Evolutionary conservation across 305 asterid species (phyloP).

Genomic region (Fraxinus greggii): DNA sequence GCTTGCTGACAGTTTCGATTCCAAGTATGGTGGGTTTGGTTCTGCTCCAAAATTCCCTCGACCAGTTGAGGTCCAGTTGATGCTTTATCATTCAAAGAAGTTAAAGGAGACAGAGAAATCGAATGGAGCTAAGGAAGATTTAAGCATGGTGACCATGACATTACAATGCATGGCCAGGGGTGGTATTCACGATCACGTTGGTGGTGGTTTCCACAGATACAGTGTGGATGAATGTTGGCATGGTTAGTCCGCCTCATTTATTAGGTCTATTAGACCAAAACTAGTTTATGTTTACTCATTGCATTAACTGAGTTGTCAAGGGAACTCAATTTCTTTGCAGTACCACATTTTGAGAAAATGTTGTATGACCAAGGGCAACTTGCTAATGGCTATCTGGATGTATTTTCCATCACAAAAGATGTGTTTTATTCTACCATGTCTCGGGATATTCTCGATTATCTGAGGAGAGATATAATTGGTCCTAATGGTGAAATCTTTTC

Average conservation of each 20-base stretch:
- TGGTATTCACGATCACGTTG: slow-evolving; percentile 87
- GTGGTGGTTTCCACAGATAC: slow-evolving; percentile 97
- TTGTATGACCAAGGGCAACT: slow-evolving; percentile 96
- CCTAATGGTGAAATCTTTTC: slow-evolving; percentile 81
- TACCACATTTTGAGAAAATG: slow-evolving; percentile 98
- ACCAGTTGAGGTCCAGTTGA: slow-evolving; percentile 82
- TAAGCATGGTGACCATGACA: slow-evolving; percentile 59
- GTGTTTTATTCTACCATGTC: slow-evolving; percentile 54
- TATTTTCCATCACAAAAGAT: slow-evolving; percentile 70
- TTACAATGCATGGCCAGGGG: slow-evolving; percentile 87
- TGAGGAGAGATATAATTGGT: slow-evolving; percentile 91
- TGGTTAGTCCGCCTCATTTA: slow-evolving; percentile 46
- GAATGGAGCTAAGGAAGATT: slow-evolving; percentile 64
- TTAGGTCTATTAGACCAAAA: background rate
- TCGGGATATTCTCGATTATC: slow-evolving; percentile 77
- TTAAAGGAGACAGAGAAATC: slow-evolving; percentile 47
- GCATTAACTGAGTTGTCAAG: background rate
- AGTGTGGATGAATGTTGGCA: slow-evolving; percentile 99
- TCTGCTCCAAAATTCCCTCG: slow-evolving; percentile 97
- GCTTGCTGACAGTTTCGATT: slow-evolving; percentile 72
- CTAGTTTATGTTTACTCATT: background rate
- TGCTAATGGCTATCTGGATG: slow-evolving; percentile 64
- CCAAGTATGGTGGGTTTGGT: slow-evolving; percentile 83
- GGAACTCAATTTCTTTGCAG: slow-evolving; percentile 42
- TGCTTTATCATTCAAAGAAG: slow-evolving; percentile 79